Evolutionary conservation across 106 monocot genomes (phyloP).

Genomic region (Narthecium ossifragum): DNA sequence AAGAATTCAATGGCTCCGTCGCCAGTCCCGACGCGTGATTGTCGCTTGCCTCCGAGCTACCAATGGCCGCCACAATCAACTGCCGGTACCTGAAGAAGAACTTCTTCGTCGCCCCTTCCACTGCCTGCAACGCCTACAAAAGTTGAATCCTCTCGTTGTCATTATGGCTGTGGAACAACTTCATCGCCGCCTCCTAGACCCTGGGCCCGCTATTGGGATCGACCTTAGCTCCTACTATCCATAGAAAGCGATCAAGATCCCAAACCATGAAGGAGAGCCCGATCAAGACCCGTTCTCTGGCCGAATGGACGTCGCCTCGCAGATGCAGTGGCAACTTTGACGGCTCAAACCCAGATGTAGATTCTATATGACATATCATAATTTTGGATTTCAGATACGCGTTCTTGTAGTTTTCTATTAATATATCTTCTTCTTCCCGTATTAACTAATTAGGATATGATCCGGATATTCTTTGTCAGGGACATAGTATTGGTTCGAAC

Average conservation of each 20-base stretch:
- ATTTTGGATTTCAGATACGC: neutral
- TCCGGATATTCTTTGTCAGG: neutral
- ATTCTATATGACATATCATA: neutral
- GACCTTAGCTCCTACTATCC: constrained; percentile 61
- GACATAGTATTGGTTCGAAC: neutral
- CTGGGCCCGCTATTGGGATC: constrained; percentile 75
- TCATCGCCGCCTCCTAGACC: constrained; percentile 80
- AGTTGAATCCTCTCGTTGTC: constrained; percentile 37
- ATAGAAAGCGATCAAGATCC: constrained; percentile 23
- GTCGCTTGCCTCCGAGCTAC: constrained; percentile 63
- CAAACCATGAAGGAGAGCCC: neutral
- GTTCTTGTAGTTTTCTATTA: neutral
- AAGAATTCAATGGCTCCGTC: constrained; percentile 35
- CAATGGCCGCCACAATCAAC: constrained; percentile 50
- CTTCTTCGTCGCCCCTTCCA: constrained; percentile 66
- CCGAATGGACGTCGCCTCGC: constrained; percentile 10
- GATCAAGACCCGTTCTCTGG: constrained; percentile 7
- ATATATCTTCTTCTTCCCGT: no score
- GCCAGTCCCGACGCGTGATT: no score
- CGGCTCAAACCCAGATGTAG: neutral
- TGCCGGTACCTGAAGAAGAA: constrained; percentile 80
- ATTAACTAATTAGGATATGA: no score
- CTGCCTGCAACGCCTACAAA: constrained; percentile 71
- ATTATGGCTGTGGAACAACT: constrained; percentile 38
- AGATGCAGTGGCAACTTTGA: neutral